A percentile compares a stretch with the other conserved stretches of the same genome.
Conservation (phyloP, 163 green algal species). For the Volvox carteri region DNA sequence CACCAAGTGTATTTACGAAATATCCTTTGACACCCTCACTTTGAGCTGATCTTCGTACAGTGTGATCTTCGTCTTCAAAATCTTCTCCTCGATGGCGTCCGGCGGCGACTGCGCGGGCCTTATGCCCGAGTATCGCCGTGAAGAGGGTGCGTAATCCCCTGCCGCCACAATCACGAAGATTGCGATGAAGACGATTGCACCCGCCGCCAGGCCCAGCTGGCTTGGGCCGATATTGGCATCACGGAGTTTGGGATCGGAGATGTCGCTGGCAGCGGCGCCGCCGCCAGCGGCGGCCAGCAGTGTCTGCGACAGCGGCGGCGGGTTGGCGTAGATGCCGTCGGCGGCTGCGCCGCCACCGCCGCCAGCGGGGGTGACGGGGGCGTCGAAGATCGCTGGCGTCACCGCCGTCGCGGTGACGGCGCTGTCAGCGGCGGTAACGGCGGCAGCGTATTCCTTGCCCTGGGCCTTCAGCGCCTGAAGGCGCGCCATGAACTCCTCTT, state of each 20-base stretch:
- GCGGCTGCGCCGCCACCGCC: background rate
- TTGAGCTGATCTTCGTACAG: constrained; percentile 60
- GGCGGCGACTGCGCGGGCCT: constrained; percentile 51
- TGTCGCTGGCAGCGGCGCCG: constrained; percentile 59
- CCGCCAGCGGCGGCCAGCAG: constrained; percentile 40
- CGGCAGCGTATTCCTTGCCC: constrained; percentile 41
- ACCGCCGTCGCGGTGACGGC: background rate
- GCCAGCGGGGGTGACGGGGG: background rate
- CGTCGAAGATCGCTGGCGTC: constrained; percentile 57
- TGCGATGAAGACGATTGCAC: constrained; percentile 67
- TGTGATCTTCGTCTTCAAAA: constrained; percentile 57
- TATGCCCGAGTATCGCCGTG: constrained; percentile 62
- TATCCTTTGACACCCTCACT: too few relatives aligned
- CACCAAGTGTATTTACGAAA: too few relatives aligned
- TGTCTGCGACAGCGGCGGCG: constrained; percentile 65
- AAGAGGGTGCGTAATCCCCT: constrained; percentile 63
- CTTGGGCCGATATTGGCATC: constrained; percentile 71
- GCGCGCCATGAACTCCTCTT: constrained; percentile 65
- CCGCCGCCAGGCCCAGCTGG: constrained; percentile 68
- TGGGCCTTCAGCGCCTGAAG: constrained; percentile 59
- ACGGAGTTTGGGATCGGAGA: constrained; percentile 72
- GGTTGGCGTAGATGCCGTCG: constrained; percentile 70
- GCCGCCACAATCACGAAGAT: constrained; percentile 69
- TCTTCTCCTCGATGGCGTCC: constrained; percentile 61
- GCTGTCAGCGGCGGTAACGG: background rate